Percentiles rank a stretch among this genome's conserved stretches.
Evolutionary conservation across 176 grass and related monocot genomes (phyloP).

Genomic region (Aegilops speltoides): DNA sequence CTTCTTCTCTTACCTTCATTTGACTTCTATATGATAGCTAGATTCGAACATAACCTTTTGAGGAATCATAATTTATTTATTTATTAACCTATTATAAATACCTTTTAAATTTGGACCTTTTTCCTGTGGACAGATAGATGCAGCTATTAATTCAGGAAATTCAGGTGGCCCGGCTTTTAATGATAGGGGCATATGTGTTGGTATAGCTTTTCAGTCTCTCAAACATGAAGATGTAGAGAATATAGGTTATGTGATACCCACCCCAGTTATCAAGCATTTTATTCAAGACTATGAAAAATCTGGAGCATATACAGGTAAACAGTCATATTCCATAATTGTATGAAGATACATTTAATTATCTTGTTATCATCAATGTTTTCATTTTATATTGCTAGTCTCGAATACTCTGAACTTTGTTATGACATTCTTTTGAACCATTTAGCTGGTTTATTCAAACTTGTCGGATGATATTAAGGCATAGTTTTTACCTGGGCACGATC

Average conservation of each 20-base stretch:
- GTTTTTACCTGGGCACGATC: neutral
- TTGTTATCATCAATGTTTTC: slow-evolving; percentile 2
- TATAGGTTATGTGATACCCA: slow-evolving; percentile 98
- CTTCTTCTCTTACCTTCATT: neutral
- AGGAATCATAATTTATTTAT: neutral
- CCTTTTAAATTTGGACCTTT: neutral
- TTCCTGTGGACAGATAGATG: slow-evolving; percentile 80
- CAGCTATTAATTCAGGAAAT: slow-evolving; percentile 98
- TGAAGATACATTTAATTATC: neutral
- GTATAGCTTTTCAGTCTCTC: slow-evolving; percentile 98
- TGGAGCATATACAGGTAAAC: slow-evolving; percentile 90
- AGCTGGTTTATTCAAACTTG: neutral
- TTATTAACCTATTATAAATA: neutral
- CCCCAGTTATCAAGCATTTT: slow-evolving; percentile 93
- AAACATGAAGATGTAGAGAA: slow-evolving; percentile 99
- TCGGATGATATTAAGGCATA: neutral
- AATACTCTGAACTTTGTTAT: neutral
- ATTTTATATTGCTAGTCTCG: neutral
- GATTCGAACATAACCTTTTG: neutral
- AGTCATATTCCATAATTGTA: slow-evolving; percentile 9
- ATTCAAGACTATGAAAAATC: slow-evolving; percentile 92
- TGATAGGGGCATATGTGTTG: slow-evolving; percentile 88
- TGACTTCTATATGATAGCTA: neutral
- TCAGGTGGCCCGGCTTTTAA: slow-evolving; percentile 96
- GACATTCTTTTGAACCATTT: slow-evolving; percentile 14